These are phyloP conservation scores for Cryptococcus sp. DNA, from an alignment of 1,284 basidiomycete genomes.

Conservation along the genomic window DNA sequence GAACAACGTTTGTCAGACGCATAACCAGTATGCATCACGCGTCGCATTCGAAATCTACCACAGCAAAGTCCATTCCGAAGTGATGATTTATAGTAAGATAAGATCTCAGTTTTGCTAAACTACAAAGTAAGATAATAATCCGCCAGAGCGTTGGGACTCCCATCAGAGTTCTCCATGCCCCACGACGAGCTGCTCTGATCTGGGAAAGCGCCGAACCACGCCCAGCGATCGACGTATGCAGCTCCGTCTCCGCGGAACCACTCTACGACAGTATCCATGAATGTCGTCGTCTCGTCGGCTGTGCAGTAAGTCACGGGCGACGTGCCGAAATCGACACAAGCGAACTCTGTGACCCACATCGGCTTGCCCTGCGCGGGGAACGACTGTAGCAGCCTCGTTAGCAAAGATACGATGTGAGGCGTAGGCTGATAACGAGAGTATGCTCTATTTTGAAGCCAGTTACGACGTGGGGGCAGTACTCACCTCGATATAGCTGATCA, in stretches of 20 bases:
- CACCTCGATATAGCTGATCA: conserved; percentile 35
- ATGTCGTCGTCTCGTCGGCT: conserved; percentile 4
- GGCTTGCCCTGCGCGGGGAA: conserved; percentile 5
- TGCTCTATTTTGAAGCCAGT: neutral
- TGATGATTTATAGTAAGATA: neutral
- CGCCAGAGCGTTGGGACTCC: conserved; percentile 31
- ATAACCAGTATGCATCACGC: no score
- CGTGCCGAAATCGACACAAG: conserved; percentile 14
- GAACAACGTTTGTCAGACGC: no score
- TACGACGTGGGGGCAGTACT: neutral
- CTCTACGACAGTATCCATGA: conserved; percentile 9
- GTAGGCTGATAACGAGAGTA: no score
- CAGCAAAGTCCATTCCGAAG: no score
- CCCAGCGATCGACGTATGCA: neutral
- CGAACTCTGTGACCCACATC: neutral
- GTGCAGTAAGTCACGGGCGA: neutral
- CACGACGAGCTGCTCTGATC: conserved; percentile 20
- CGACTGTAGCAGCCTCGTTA: neutral
- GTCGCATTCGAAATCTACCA: no score
- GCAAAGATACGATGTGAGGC: neutral
- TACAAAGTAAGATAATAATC: conserved; percentile 23
- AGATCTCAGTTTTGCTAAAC: neutral
- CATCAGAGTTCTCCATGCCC: conserved; percentile 29
- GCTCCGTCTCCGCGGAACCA: neutral
- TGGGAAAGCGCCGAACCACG: conserved; percentile 36